Conservation (phyloP, 176 grass and related monocot species). For the Alloteropsis semialata region DNA sequence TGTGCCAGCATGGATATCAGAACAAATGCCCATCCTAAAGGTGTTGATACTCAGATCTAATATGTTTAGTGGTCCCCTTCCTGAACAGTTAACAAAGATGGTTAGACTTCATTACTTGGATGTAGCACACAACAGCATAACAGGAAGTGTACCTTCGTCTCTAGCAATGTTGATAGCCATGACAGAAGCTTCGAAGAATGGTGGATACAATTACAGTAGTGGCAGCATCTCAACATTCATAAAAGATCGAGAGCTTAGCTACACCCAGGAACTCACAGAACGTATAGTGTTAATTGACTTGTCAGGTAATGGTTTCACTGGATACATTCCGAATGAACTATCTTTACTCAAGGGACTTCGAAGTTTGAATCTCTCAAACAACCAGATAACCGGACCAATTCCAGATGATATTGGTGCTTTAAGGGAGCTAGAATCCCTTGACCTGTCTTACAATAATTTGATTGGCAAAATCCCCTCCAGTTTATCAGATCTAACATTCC, state of each 20-base stretch:
- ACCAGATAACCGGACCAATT: slow-evolving; percentile 9
- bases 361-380: slow-evolving; percentile 19
- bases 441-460: slow-evolving; percentile 23
- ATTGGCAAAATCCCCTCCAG: neutral
- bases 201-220: neutral
- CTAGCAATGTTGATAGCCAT: slow-evolving; percentile 27
- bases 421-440: slow-evolving; percentile 9
- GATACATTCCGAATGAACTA: neutral
- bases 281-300: slow-evolving; percentile 1
- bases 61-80: slow-evolving; percentile 35
- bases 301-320: slow-evolving; percentile 19
- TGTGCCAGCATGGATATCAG: slow-evolving; percentile 40
- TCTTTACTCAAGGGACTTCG: neutral
- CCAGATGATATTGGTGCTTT: neutral
- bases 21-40: neutral
- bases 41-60: slow-evolving; percentile 36
- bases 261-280: neutral
- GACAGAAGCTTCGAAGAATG: neutral
- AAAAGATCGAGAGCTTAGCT: slow-evolving; percentile 2
- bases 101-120: slow-evolving; percentile 19
- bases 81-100: neutral
- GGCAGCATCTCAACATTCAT: neutral
- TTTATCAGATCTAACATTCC: neutral
- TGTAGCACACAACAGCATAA: slow-evolving; percentile 38
- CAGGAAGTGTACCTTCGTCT: slow-evolving; percentile 40